Evolutionary conservation across 108 stramenopile species (phyloP).

Genomic region (Parietichytrium sp.): DNA sequence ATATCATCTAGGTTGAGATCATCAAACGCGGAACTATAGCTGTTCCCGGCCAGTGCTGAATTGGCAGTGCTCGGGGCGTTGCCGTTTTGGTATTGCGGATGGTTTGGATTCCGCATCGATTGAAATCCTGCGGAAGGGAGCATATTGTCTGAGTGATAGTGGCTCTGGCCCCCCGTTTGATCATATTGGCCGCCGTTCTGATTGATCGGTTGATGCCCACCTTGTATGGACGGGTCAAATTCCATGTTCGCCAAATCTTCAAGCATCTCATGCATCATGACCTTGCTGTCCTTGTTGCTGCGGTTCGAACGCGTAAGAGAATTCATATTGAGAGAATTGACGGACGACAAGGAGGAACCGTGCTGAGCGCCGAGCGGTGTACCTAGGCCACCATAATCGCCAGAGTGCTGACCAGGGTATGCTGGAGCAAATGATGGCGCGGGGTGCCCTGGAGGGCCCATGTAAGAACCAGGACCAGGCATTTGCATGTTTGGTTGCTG

Average conservation of each 20-base stretch:
- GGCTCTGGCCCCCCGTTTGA: background rate
- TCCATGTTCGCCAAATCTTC: conserved; percentile 33
- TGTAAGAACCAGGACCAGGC: background rate
- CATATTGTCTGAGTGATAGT: background rate
- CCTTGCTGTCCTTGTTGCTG: conserved; percentile 31
- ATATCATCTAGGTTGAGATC: conserved; percentile 25
- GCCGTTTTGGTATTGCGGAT: background rate
- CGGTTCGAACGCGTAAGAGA: background rate
- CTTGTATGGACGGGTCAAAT: background rate
- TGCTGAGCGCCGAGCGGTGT: background rate
- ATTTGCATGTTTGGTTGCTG: background rate
- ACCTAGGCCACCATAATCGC: too few relatives aligned
- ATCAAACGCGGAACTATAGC: conserved; percentile 15
- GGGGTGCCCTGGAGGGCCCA: background rate
- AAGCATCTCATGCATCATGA: conserved; percentile 19
- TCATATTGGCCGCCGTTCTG: background rate
- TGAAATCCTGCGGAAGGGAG: background rate
- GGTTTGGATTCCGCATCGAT: background rate
- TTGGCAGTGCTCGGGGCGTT: background rate
- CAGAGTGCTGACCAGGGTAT: too few relatives aligned
- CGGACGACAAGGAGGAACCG: background rate
- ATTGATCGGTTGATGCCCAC: too few relatives aligned
- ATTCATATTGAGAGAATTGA: background rate
- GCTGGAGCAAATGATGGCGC: background rate
- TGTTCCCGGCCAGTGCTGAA: background rate